phyloP scores from a whole-genome alignment of 2,329 filamentous ascomycete genomes.

The Aspergillus carbonarius region DNA sequence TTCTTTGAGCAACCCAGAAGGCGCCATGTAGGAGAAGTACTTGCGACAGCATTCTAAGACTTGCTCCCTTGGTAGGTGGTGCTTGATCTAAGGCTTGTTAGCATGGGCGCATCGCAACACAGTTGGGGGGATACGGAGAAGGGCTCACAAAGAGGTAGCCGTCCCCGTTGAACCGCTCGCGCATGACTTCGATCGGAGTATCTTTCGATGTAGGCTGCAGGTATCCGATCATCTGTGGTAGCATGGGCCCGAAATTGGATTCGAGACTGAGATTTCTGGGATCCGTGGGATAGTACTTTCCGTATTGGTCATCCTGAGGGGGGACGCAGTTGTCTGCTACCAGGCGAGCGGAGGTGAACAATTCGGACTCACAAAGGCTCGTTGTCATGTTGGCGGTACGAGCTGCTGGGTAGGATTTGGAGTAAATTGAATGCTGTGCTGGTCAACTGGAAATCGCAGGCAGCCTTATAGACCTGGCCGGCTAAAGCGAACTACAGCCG shows the following conservation, averaged over 20 bases:
- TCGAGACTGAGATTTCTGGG: not conserved
- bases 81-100: not conserved
- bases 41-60: constrained; percentile 32
- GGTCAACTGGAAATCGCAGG: not conserved
- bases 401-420: too few species aligned
- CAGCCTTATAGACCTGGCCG: not conserved
- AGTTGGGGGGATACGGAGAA: not conserved
- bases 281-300: not conserved
- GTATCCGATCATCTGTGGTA: not conserved
- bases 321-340: not conserved
- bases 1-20: constrained; percentile 40
- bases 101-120: not conserved
- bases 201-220: not conserved
- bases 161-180: not conserved
- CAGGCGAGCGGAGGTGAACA: not conserved
- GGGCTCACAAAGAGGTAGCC: not conserved
- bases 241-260: not conserved
- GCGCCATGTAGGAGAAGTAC: constrained; percentile 42
- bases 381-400: not conserved
- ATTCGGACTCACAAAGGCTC: not conserved
- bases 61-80: not conserved
- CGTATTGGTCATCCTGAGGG: not conserved
- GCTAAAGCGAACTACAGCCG: not conserved
- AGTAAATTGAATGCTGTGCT: not conserved
- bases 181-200: not conserved